A percentile compares a stretch with the other conserved stretches of the same genome.
These are phyloP conservation scores for Diutina pseudorugosa DNA, from an alignment of 1,139 yeast species.

Conservation along the genomic window DNA sequence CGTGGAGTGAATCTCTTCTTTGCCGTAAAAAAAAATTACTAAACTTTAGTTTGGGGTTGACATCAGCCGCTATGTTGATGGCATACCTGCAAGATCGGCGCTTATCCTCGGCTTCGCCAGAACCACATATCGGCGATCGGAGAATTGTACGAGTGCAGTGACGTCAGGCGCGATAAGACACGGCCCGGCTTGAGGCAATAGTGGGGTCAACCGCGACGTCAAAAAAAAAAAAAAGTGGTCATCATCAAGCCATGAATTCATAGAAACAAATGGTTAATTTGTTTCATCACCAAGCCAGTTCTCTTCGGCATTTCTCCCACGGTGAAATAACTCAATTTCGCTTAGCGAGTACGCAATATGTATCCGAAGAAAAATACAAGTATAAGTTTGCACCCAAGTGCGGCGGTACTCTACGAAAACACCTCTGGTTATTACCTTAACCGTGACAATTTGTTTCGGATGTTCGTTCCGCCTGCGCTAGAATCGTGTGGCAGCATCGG, in stretches of 20 bases:
- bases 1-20: not conserved
- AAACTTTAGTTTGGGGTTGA: too few relatives aligned
- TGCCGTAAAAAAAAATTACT: too few relatives aligned
- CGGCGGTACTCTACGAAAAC: not conserved
- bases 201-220: not conserved
- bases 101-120: not conserved
- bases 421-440: not conserved
- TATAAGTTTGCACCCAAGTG: not conserved
- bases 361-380: not conserved
- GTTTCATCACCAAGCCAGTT: too few relatives aligned
- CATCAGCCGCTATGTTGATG: not conserved
- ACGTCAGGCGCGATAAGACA: not conserved
- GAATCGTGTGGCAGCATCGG: not conserved
- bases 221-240: not conserved
- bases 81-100: too few relatives aligned
- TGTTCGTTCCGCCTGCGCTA: not conserved
- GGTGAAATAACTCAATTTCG: too few relatives aligned
- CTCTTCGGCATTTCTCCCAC: too few relatives aligned
- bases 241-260: not conserved
- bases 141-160: not conserved
- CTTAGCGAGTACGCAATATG: too few relatives aligned
- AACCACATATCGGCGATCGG: not conserved
- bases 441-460: not conserved
- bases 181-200: not conserved
- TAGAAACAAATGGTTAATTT: not conserved